Percentiles rank a stretch among this genome's conserved stretches.
These are phyloP conservation scores for Trichoderma sp. DNA, from an alignment of 2,329 filamentous ascomycete species.

Conservation along the genomic window DNA sequence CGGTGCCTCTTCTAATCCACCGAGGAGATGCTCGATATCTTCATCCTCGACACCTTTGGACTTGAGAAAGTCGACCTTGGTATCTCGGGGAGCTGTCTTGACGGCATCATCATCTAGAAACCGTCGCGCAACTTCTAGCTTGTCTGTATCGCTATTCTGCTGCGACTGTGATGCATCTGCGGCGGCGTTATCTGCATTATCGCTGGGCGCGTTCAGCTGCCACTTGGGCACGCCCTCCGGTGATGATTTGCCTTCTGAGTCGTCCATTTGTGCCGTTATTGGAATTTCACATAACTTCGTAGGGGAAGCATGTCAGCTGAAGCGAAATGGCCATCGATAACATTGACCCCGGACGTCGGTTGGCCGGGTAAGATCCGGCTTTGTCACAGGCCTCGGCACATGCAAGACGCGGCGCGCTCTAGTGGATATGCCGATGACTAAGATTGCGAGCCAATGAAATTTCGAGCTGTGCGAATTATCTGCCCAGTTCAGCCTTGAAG, in stretches of 20 bases:
- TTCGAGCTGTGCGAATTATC: not conserved
- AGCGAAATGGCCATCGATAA: not conserved
- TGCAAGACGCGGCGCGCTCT: not conserved
- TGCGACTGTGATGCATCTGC: conserved; percentile 21
- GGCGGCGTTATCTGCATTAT: not conserved
- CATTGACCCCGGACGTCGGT: conserved; percentile 2
- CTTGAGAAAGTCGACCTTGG: conserved; percentile 73
- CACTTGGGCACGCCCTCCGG: conserved; percentile 31
- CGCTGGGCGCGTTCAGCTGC: conserved; percentile 28
- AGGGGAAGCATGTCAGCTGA: conserved; percentile 1
- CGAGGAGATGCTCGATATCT: conserved; percentile 67
- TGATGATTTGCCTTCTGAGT: conserved; percentile 30
- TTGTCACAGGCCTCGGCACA: conserved; percentile 20
- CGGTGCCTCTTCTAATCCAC: conserved; percentile 22
- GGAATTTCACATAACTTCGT: not conserved
- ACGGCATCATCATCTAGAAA: conserved; percentile 78
- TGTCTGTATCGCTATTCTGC: conserved; percentile 27
- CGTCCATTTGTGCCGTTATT: conserved; percentile 30
- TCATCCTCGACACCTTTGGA: conserved; percentile 68
- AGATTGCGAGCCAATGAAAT: not conserved
- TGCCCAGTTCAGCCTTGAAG: not conserved
- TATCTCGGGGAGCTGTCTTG: conserved; percentile 63
- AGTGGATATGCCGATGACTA: not conserved
- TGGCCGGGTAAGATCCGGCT: conserved; percentile 22
- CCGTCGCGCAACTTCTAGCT: conserved; percentile 62